Evolutionary conservation across 179 eudicot species (phyloP).

Genomic region (Spergularia azorica): DNA sequence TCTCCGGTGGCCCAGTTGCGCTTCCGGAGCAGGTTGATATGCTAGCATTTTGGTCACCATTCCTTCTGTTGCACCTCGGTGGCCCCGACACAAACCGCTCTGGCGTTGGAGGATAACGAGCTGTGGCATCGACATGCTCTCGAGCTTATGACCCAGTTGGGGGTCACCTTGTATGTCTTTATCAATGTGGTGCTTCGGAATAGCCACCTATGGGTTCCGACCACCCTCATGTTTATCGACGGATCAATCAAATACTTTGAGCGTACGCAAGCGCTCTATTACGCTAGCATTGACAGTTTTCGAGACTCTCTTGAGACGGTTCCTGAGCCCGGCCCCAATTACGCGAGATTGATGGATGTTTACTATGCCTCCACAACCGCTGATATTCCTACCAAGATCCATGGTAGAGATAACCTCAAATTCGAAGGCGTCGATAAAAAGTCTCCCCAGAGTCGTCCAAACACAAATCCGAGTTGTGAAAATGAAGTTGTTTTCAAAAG

Average conservation of each 20-base stretch:
- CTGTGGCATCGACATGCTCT: slow-evolving; percentile 26
- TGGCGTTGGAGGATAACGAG: slow-evolving; percentile 24
- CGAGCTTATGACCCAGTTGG: slow-evolving; percentile 10
- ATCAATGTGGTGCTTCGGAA: not conserved
- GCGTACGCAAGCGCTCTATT: slow-evolving; percentile 1
- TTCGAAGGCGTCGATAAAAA: no score
- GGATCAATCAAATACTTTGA: slow-evolving; percentile 14
- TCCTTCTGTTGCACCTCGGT: slow-evolving; percentile 19
- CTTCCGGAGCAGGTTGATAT: not conserved
- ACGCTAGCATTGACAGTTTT: slow-evolving; percentile 10
- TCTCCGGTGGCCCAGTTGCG: not conserved
- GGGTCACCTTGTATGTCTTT: slow-evolving; percentile 8
- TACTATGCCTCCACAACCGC: not conserved
- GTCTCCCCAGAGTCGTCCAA: no score
- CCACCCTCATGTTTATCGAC: slow-evolving; percentile 13
- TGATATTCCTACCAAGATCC: slow-evolving; percentile 4
- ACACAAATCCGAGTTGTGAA: no score
- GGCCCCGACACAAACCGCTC: slow-evolving; percentile 29
- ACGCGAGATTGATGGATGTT: slow-evolving; percentile 20
- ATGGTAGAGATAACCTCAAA: slow-evolving; percentile 7
- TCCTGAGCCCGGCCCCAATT: slow-evolving; percentile 7
- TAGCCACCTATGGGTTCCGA: slow-evolving; percentile 3
- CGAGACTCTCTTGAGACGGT: not conserved
- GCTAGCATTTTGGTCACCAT: slow-evolving; percentile 16
- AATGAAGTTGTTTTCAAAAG: not conserved